phyloP scores from a whole-genome alignment of 441 rosid species.

The Erodium moschatum region DNA sequence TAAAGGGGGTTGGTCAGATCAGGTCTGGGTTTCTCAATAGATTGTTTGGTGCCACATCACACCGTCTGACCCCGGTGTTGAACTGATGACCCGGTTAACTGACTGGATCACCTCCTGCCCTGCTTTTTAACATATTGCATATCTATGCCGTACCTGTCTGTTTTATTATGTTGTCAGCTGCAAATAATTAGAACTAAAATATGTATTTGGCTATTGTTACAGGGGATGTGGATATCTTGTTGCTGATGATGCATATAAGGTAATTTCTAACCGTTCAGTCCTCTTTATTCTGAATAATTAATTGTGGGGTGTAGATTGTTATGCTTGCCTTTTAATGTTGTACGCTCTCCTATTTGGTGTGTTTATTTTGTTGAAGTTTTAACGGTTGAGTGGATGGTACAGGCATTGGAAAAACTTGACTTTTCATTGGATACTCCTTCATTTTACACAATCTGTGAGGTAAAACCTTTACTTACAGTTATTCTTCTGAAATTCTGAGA shows the following conservation, averaged over 20 bases:
- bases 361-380: background rate
- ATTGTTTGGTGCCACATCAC: too few relatives aligned
- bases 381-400: constrained; percentile 20
- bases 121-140: too few relatives aligned
- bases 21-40: too few relatives aligned
- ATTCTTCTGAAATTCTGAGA: too few relatives aligned
- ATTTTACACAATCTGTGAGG: constrained; percentile 62
- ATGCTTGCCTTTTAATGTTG: background rate
- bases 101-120: too few relatives aligned
- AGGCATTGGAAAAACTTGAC: constrained; percentile 57
- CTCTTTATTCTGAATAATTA: constrained; percentile 8
- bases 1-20: too few relatives aligned
- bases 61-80: too few relatives aligned
- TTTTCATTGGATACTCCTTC: constrained; percentile 54
- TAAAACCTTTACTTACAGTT: constrained; percentile 15
- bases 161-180: too few relatives aligned
- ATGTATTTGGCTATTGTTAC: constrained; percentile 17
- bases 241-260: constrained; percentile 27
- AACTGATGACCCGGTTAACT: too few relatives aligned
- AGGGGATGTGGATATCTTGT: constrained; percentile 50
- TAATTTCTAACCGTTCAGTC: background rate
- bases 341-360: background rate
- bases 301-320: constrained; percentile 12
- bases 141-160: too few relatives aligned
- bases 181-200: background rate